phyloP scores from a whole-genome alignment of 2,329 filamentous ascomycete species.

The Arthrobotrys megalospora region DNA sequence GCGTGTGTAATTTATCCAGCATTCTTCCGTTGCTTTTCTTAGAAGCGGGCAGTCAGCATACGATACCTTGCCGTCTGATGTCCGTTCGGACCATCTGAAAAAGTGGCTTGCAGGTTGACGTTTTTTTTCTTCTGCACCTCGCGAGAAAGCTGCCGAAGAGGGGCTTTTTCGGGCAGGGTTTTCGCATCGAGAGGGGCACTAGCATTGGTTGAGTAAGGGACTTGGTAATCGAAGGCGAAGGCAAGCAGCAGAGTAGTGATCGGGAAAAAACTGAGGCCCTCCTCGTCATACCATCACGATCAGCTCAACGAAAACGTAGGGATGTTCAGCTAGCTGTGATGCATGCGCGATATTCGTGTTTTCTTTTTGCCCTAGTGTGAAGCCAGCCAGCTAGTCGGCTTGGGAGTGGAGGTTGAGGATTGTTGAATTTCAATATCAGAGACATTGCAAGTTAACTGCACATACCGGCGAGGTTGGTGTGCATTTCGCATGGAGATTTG shows the following conservation, averaged over 20 bases:
- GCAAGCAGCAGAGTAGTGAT: constrained; percentile 18
- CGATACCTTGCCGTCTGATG: constrained; percentile 30
- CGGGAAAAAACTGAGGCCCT: constrained; percentile 11
- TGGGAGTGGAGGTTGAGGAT: constrained; percentile 40
- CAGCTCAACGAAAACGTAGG: constrained; percentile 58
- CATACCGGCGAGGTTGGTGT: constrained; percentile 40
- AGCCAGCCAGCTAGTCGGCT: neutral
- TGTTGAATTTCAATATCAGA: constrained; percentile 53
- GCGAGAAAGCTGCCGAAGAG: constrained; percentile 26
- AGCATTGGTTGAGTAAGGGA: constrained; percentile 21
- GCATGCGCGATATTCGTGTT: constrained; percentile 55
- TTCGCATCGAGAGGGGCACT: constrained; percentile 21
- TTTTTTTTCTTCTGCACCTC: constrained; percentile 21
- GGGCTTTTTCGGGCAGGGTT: constrained; percentile 16
- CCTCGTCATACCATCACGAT: constrained; percentile 60
- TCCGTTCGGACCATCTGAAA: constrained; percentile 36
- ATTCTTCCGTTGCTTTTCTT: constrained; percentile 61
- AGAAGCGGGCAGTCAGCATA: constrained; percentile 47
- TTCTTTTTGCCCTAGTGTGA: constrained; percentile 32
- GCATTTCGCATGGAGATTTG: neutral
- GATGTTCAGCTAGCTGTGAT: constrained; percentile 51
- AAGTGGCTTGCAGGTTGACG: constrained; percentile 37
- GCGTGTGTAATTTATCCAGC: constrained; percentile 60
- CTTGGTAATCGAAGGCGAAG: constrained; percentile 24
- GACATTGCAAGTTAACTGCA: constrained; percentile 5